Conservation (phyloP, 1,284 basidiomycete species). For the Sanghuangporus weigelae region DNA sequence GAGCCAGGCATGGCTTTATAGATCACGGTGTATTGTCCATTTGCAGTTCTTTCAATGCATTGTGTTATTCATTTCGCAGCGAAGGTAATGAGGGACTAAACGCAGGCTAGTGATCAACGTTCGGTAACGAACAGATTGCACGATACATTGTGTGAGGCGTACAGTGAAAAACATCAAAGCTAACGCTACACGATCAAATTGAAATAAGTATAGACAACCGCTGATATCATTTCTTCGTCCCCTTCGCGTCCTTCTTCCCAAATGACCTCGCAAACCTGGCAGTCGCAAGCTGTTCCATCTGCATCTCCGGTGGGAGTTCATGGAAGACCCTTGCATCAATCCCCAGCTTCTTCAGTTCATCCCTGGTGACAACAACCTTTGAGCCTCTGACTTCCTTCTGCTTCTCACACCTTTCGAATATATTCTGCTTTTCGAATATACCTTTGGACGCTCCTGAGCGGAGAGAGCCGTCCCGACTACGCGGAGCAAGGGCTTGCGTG, state of each 20-base stretch:
- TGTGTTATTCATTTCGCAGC: not conserved
- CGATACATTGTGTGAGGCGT: no score
- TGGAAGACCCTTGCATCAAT: constrained; percentile 71
- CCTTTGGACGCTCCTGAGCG: constrained; percentile 42
- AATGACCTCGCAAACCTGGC: constrained; percentile 45
- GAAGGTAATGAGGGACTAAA: no score
- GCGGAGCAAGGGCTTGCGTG: constrained; percentile 57
- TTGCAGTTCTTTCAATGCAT: not conserved
- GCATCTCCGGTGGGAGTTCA: constrained; percentile 57
- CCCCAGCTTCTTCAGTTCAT: constrained; percentile 54
- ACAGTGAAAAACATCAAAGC: no score
- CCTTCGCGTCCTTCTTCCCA: constrained; percentile 23
- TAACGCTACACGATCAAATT: no score
- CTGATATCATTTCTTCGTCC: not conserved
- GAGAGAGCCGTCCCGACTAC: constrained; percentile 30
- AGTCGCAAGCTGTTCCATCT: constrained; percentile 65
- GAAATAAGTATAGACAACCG: no score
- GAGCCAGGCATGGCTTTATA: constrained; percentile 14
- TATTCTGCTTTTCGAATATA: constrained; percentile 17
- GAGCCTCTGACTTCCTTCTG: constrained; percentile 20
- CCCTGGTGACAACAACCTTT: constrained; percentile 32
- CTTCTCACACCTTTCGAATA: constrained; percentile 20
- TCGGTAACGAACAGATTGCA: not conserved
- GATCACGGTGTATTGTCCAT: not conserved
- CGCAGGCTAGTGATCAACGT: no score